Conservation (phyloP, 306 rosid species). For the Clitoria ternatea region DNA sequence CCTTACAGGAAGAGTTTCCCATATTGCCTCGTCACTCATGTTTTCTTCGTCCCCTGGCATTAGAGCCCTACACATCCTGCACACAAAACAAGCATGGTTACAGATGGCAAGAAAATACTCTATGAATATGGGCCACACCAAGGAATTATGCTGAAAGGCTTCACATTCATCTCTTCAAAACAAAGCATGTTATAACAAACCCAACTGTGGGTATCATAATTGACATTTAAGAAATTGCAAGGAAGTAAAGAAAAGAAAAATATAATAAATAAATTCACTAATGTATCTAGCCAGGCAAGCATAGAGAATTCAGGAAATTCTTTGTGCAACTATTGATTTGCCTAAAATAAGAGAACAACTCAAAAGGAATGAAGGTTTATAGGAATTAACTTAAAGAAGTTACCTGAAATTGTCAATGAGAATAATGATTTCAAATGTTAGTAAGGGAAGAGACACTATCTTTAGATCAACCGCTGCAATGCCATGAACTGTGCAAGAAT, state of each 20-base stretch:
- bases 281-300: not conserved
- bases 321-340: not conserved
- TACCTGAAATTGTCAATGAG: constrained; percentile 95
- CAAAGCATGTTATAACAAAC: constrained; percentile 14
- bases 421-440: constrained; percentile 79
- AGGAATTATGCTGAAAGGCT: constrained; percentile 7
- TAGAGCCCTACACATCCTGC: constrained; percentile 95
- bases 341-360: not conserved
- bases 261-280: not conserved
- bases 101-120: not conserved
- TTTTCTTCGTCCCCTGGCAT: constrained; percentile 94
- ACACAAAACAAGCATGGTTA: constrained; percentile 21
- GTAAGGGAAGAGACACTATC: constrained; percentile 90
- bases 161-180: not conserved
- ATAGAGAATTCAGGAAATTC: not conserved
- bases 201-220: constrained; percentile 1
- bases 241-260: constrained; percentile 12
- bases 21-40: constrained; percentile 88
- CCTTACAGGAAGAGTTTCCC: constrained; percentile 98
- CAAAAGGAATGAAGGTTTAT: constrained; percentile 20
- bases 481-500: constrained; percentile 54
- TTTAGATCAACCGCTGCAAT: constrained; percentile 69
- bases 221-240: not conserved
- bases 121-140: constrained; percentile 2
- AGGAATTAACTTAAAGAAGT: constrained; percentile 18